A percentile compares a stretch with the other conserved stretches of the same genome.
Conservation (phyloP, 768 basidiomycete genomes). For the Russula sp. region DNA sequence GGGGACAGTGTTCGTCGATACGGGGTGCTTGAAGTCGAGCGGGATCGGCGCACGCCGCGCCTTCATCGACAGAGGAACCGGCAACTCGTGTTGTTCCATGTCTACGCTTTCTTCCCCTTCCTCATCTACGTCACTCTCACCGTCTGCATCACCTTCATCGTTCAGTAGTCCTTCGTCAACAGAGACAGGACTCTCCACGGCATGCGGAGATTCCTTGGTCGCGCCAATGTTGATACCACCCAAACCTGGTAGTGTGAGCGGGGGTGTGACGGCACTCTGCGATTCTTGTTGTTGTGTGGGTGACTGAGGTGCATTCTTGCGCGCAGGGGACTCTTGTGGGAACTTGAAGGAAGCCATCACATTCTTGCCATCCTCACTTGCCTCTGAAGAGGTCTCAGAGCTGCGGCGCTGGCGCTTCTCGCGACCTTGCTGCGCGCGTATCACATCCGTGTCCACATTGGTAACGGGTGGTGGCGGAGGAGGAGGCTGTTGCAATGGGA, state of each 20-base stretch:
- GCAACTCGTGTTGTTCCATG: conserved; percentile 27
- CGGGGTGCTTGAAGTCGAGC: conserved; percentile 63
- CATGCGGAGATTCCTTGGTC: neutral
- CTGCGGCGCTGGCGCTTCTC: conserved; percentile 70
- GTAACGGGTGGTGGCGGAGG: conserved; percentile 30
- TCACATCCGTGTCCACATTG: conserved; percentile 21
- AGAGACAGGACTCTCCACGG: neutral
- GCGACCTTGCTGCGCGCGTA: conserved; percentile 54
- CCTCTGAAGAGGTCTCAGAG: conserved; percentile 38
- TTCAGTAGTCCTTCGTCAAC: conserved; percentile 9
- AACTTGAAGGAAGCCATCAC: conserved; percentile 70
- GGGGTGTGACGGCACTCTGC: conserved; percentile 43
- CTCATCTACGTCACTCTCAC: conserved; percentile 16
- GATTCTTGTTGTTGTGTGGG: conserved; percentile 23
- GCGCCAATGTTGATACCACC: conserved; percentile 27
- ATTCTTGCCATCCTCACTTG: conserved; percentile 42
- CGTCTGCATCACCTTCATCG: conserved; percentile 23
- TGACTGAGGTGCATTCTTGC: conserved; percentile 40
- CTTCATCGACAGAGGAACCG: conserved; percentile 31
- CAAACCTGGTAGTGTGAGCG: conserved; percentile 67
- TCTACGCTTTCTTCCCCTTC: conserved; percentile 11
- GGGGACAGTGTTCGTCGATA: conserved; percentile 67
- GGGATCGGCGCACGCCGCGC: conserved; percentile 70
- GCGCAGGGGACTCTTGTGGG: conserved; percentile 51
- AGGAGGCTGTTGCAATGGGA: conserved; percentile 34